phyloP scores from a whole-genome alignment of 139 green algal genomes.

The Chlorella vulgaris region DNA sequence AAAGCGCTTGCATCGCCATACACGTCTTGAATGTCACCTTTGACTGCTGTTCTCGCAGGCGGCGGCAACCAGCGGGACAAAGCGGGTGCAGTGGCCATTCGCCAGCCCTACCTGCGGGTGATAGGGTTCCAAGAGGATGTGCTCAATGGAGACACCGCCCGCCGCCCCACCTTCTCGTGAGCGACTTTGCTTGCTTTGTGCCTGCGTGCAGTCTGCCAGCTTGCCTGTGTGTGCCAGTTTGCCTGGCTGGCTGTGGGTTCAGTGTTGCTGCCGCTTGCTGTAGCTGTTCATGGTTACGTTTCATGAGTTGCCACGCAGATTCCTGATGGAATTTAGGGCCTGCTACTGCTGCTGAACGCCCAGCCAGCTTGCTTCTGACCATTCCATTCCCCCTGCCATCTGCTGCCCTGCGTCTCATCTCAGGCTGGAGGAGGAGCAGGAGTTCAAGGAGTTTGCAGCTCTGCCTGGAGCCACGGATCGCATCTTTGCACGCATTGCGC shows the following conservation, averaged over 20 bases:
- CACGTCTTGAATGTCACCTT: no score
- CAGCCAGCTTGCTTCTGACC: no score
- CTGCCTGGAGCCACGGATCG: conserved; percentile 72
- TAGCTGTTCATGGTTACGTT: no score
- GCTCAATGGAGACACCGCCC: conserved; percentile 74
- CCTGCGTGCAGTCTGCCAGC: not conserved
- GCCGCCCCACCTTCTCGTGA: conserved; percentile 75
- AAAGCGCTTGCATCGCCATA: no score
- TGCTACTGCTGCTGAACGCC: no score
- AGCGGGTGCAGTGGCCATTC: conserved; percentile 66
- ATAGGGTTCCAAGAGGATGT: conserved; percentile 87
- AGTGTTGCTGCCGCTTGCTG: no score
- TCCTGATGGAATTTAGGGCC: no score
- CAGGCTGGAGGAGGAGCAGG: conserved; percentile 74
- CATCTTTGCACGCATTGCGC: conserved; percentile 85
- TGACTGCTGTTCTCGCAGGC: not conserved
- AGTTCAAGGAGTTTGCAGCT: conserved; percentile 89
- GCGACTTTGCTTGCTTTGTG: not conserved
- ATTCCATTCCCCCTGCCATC: no score
- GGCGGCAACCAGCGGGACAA: conserved; percentile 56
- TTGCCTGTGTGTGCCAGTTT: no score
- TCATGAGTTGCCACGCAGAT: no score
- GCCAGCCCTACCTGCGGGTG: conserved; percentile 95
- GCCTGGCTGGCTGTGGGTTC: no score
- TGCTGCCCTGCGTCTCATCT: no score